phyloP scores from a whole-genome alignment of 768 basidiomycete genomes.

The Hygrocybe punicea region DNA sequence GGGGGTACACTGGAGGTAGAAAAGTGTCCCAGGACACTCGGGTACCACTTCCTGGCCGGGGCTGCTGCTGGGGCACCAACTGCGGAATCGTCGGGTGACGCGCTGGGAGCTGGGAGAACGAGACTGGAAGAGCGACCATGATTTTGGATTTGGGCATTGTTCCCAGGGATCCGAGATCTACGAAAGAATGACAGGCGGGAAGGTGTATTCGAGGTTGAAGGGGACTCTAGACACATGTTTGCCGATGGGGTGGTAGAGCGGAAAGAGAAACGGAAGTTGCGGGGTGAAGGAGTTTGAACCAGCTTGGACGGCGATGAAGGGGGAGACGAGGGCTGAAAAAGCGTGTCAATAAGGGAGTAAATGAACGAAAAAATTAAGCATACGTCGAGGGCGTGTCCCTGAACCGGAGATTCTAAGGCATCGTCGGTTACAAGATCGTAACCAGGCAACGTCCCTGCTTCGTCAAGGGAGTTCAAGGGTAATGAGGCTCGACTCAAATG shows the following conservation, averaged over 20 bases:
- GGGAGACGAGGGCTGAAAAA: not conserved
- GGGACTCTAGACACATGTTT: slow-evolving; percentile 31
- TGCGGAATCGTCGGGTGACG: slow-evolving; percentile 13
- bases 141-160: slow-evolving; percentile 23
- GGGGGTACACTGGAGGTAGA: slow-evolving; percentile 45
- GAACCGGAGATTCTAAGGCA: slow-evolving; percentile 33
- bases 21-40: slow-evolving; percentile 64
- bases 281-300: slow-evolving; percentile 30
- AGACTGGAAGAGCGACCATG: slow-evolving; percentile 51
- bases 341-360: not conserved
- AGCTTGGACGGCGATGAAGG: not conserved
- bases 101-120: slow-evolving; percentile 30
- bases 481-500: slow-evolving; percentile 30
- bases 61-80: slow-evolving; percentile 5
- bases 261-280: slow-evolving; percentile 45
- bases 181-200: slow-evolving; percentile 47
- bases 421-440: slow-evolving; percentile 53
- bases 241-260: slow-evolving; percentile 42
- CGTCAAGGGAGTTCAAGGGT: slow-evolving; percentile 21
- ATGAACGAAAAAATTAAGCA: slow-evolving; percentile 2
- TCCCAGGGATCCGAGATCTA: slow-evolving; percentile 30
- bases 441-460: slow-evolving; percentile 38
- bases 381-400: slow-evolving; percentile 5
- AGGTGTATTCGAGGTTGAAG: slow-evolving; percentile 32
- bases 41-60: slow-evolving; percentile 47